These are phyloP conservation scores for Rosa lucieae DNA, from an alignment of 306 rosid species.

Conservation along the genomic window DNA sequence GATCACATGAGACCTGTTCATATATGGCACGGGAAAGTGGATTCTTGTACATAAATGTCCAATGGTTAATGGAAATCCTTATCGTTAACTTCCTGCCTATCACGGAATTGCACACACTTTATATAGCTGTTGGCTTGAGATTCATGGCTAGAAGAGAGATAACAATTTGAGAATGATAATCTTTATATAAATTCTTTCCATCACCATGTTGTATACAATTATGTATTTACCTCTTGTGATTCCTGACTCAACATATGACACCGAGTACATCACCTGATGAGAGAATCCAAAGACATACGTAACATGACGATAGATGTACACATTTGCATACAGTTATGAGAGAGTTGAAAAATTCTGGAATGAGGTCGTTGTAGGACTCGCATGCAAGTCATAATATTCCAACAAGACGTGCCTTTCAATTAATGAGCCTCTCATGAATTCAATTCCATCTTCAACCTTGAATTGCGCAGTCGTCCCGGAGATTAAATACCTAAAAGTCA, in stretches of 20 bases:
- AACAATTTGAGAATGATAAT: too few species aligned
- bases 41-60: neutral
- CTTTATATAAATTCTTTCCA: too few species aligned
- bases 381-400: neutral
- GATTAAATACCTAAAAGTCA: neutral
- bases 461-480: neutral
- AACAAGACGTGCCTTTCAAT: neutral
- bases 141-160: too few species aligned
- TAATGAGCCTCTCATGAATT: neutral
- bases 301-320: too few species aligned
- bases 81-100: neutral
- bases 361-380: neutral
- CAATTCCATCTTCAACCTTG: neutral
- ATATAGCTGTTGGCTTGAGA: too few species aligned
- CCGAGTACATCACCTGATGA: too few species aligned
- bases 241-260: too few species aligned
- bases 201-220: neutral
- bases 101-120: neutral
- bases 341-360: neutral
- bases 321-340: too few species aligned
- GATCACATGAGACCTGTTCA: constrained; percentile 36
- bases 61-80: too few species aligned
- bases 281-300: too few species aligned
- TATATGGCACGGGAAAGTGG: constrained; percentile 3
- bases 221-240: too few species aligned